Base-by-base conservation (phyloP, 768 basidiomycete genomes). In the Pseudohyphozyma bogoriensis region DNA sequence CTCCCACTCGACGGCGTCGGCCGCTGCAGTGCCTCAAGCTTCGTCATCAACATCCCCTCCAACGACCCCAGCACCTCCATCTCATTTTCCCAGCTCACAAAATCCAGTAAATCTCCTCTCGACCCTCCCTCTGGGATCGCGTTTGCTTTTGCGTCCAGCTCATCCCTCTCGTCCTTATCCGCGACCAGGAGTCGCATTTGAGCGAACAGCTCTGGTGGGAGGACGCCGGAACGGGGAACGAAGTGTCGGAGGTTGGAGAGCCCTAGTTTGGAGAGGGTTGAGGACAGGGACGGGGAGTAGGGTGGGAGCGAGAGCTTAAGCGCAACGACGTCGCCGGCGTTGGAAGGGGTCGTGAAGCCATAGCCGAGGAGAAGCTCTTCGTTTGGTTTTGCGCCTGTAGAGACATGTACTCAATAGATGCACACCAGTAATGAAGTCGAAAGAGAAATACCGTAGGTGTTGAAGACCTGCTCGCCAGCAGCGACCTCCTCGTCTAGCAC, bases 381-480 rank as follows among this genome's bases (percentile, higher is more conserved):
- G 72, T 93, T 92, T 0, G 89, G 83, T 71, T 95, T 95, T 0
- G 84, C 81, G 0, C 91, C 92, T n/a, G n/a, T n/a, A n/a, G n/a
- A n/a, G n/a, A n/a, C n/a, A n/a, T n/a, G n/a, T n/a, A n/a, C n/a
- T n/a, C n/a, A n/a, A n/a, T n/a, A n/a, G n/a, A n/a, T n/a, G n/a
- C n/a, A n/a, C n/a, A n/a, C n/a, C n/a, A n/a, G 72, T 95, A n/a
- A n/a, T n/a, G n/a, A n/a, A n/a, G n/a, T n/a, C n/a, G n/a, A n/a
- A n/a, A n/a, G n/a, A n/a, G n/a, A n/a, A n/a, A n/a, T n/a, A n/a
- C n/a, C n/a, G n/a, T n/a, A 54, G 6, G 64, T 61, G 32, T 61
- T 58, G 63, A 63, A 56, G 10, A 56, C 56, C 29, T 57, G 60
- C 11, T 42, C 22, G n/a, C 65, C 61, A 11, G 47, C 46, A 1